Evolutionary conservation across 192 early-diverging fungal genomes (phyloP).

Genomic region (Entomortierella chlamydospora): DNA sequence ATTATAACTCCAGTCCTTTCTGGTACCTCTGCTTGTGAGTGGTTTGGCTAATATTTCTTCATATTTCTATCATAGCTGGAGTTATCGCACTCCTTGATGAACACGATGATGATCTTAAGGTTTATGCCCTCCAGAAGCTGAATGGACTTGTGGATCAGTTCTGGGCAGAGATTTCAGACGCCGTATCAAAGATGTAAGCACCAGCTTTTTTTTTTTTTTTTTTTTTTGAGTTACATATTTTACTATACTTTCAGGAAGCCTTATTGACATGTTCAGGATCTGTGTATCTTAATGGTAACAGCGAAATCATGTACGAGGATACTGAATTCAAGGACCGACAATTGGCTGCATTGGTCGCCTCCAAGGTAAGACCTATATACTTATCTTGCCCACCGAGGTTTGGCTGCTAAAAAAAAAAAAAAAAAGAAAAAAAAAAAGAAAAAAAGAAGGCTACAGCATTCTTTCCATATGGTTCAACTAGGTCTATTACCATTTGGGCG

Average conservation of each 20-base stretch:
- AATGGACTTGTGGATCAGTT: constrained; percentile 91
- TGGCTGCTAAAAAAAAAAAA: no score
- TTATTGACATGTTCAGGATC: background rate
- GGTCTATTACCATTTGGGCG: constrained; percentile 98
- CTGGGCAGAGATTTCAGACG: constrained; percentile 98
- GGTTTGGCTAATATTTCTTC: no score
- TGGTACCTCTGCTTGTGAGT: no score
- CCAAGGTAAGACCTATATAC: constrained; percentile 74
- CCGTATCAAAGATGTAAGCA: constrained; percentile 86
- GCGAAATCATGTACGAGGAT: constrained; percentile 97
- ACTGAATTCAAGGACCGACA: constrained; percentile 83
- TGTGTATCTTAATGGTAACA: constrained; percentile 33
- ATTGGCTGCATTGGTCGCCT: constrained; percentile 95
- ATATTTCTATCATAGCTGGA: no score
- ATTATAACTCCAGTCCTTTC: background rate
- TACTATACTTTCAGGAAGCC: background rate
- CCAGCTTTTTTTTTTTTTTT: background rate
- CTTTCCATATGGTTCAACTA: no score
- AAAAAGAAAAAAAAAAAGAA: no score
- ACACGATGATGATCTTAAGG: constrained; percentile 88
- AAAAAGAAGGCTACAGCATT: no score
- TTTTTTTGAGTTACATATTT: background rate
- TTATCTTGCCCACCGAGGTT: background rate
- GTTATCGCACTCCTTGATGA: constrained; percentile 96
- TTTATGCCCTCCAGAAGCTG: constrained; percentile 93